phyloP scores from a whole-genome alignment of 1,284 basidiomycete species.

The Tilletia setariae region DNA sequence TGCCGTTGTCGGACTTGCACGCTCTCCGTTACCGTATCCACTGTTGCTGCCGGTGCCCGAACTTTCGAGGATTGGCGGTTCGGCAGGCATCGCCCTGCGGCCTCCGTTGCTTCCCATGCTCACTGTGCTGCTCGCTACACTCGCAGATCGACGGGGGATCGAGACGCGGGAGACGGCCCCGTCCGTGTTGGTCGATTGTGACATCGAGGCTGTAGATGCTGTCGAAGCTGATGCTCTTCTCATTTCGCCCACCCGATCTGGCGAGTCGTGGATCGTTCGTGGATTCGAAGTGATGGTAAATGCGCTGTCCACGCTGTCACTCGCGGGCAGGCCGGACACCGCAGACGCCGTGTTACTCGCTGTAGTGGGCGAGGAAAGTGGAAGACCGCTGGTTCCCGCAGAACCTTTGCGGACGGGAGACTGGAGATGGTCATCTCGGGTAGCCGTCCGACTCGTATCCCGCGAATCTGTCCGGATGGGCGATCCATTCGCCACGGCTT shows the following conservation, averaged over 20 bases:
- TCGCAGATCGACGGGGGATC: slow-evolving; percentile 1
- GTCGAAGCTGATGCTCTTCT: background rate
- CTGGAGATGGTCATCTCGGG: background rate
- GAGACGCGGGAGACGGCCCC: background rate
- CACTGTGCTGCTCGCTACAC: background rate
- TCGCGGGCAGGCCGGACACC: background rate
- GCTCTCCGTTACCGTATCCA: background rate
- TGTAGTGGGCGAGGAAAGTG: background rate
- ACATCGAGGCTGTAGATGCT: background rate
- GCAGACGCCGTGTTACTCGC: background rate
- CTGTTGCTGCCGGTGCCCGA: background rate
- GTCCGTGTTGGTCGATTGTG: background rate
- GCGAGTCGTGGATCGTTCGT: slow-evolving; percentile 9
- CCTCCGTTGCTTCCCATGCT: background rate
- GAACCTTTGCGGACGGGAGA: background rate
- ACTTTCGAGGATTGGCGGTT: background rate
- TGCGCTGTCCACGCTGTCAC: slow-evolving; percentile 3
- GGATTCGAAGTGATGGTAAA: slow-evolving; percentile 7
- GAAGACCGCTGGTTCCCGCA: background rate
- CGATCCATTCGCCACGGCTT: no score
- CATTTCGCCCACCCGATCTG: background rate
- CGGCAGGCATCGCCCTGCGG: background rate
- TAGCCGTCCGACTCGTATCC: no score
- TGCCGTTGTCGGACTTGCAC: background rate
- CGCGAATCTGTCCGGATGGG: no score